phyloP scores from a whole-genome alignment of 2,329 filamentous ascomycete genomes.

The Colletotrichum sp. region DNA sequence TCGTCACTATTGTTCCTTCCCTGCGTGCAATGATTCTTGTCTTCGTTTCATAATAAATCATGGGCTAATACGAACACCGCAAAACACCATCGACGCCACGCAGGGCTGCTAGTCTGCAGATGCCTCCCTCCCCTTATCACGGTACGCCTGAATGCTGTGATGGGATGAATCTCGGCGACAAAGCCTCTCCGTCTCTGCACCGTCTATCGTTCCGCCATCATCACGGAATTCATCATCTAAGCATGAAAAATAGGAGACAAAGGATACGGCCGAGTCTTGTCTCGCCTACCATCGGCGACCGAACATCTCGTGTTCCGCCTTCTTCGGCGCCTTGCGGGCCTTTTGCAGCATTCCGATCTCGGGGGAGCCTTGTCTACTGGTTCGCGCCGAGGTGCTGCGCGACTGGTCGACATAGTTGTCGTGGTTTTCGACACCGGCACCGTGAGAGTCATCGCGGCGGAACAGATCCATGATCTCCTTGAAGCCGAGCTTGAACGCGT shows the following conservation, averaged over 20 bases:
- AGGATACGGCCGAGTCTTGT: not conserved
- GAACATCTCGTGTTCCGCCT: constrained; percentile 21
- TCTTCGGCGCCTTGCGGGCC: constrained; percentile 33
- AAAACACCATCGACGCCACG: not conserved
- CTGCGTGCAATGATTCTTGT: not conserved
- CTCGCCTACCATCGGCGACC: constrained; percentile 14
- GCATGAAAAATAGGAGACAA: not conserved
- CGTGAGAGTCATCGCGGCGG: constrained; percentile 25
- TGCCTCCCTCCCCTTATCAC: not conserved
- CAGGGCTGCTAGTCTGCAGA: not conserved
- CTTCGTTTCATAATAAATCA: not conserved
- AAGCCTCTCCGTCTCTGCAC: not conserved
- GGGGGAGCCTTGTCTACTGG: constrained; percentile 8
- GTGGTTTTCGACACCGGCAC: not conserved
- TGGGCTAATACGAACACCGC: not conserved
- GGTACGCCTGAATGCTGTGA: not conserved
- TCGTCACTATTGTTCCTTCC: not conserved
- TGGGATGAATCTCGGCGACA: not conserved
- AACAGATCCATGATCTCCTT: constrained; percentile 94
- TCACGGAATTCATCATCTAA: not conserved
- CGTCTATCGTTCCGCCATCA: not conserved
- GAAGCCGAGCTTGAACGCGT: constrained; percentile 83
- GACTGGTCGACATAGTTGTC: constrained; percentile 5
- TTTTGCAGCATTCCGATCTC: constrained; percentile 2
- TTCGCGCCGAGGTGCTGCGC: not conserved